Base-by-base conservation (phyloP, 177 flowering plant genomes). In the Vitis hybrid region DNA sequence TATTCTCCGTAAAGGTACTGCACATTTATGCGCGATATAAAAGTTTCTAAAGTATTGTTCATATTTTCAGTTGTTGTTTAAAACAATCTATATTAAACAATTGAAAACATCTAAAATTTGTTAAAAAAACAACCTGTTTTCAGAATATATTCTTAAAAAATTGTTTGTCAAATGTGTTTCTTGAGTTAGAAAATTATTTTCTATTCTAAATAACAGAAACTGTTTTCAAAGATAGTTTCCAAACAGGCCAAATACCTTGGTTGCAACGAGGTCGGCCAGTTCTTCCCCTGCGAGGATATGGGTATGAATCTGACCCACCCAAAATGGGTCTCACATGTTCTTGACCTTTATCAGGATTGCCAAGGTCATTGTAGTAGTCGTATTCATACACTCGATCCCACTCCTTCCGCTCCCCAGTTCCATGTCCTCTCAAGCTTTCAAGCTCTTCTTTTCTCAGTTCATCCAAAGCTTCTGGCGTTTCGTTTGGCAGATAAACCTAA, bases 351-450 rank as follows among this genome's bases (percentile, higher is more conserved):
- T 83, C 86, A 9, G 90, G 88, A 71, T 84, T 68, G 9, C 89
- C 91, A 21, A 88, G 83, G 75, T 87, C 91, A 71, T 90, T 87
- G 71, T 90, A 90, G 67, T 49, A 73, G 73, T 82, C 91, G 54
- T 89, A 90, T 59, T 89, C 95, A 49, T 90, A 90, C 1, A 90
- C 78, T 15, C 90, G 66, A 17, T 90, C 93, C 90, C 91, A 86
- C 72, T 89, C 86, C 68, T 87, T 73, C 69, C 85, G 82, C 71
- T 87, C 83, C 66, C 90, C 88, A 15, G 32, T 70, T 63, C 87
- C 90, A 73, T 84, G 69, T 71, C 93, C 93, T 70, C 91, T 86
- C 77, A 89, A 68, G 64, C 65, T 72, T 18, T 4, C 20, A 4
- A 90, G 79, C 60, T 90, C 95, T 67, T 85, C 77, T 57, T 78